Percentiles rank a stretch among this genome's conserved stretches.
phyloP scores from a whole-genome alignment of 2,329 filamentous ascomycete genomes.

The Fonsecaea monophora region DNA sequence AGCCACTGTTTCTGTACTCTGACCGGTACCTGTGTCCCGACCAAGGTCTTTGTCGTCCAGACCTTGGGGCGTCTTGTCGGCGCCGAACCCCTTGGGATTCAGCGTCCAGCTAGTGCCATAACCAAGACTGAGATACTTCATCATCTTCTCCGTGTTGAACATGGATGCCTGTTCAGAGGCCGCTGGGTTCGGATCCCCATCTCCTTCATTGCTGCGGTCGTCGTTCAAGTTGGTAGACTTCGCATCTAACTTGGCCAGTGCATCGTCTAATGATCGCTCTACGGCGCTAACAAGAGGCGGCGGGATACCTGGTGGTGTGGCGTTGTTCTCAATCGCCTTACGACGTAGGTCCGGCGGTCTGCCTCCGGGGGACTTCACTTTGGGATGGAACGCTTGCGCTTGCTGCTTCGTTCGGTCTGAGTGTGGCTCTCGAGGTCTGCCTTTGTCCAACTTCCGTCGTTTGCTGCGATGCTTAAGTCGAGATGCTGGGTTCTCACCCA shows the following conservation, averaged over 20 bases:
- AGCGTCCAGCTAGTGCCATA: slow-evolving; percentile 58
- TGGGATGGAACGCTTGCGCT: slow-evolving; percentile 19
- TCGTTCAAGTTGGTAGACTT: slow-evolving; percentile 6
- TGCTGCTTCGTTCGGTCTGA: slow-evolving; percentile 6
- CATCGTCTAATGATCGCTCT: slow-evolving; percentile 37
- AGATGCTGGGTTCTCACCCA: slow-evolving; percentile 77
- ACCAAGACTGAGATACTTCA: slow-evolving; percentile 58
- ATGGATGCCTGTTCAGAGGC: slow-evolving; percentile 41
- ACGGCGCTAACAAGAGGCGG: slow-evolving; percentile 50
- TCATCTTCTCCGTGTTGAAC: slow-evolving; percentile 53
- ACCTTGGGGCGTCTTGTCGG: slow-evolving; percentile 8
- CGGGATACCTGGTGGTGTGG: slow-evolving; percentile 50
- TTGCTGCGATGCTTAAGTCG: slow-evolving; percentile 57
- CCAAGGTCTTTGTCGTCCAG: slow-evolving; percentile 4
- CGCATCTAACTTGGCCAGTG: slow-evolving; percentile 30
- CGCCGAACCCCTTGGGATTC: slow-evolving; percentile 42
- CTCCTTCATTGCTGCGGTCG: slow-evolving; percentile 30
- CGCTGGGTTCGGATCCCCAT: slow-evolving; percentile 17
- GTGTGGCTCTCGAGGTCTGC: slow-evolving; percentile 22
- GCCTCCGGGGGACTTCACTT: slow-evolving; percentile 15
- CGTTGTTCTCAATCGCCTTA: slow-evolving; percentile 36
- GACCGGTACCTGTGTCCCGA: not conserved
- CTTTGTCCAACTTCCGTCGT: slow-evolving; percentile 44
- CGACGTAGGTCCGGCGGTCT: slow-evolving; percentile 30
- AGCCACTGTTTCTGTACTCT: not conserved